These are phyloP conservation scores for Durotheca rogersii DNA, from an alignment of 495 filamentous ascomycete genomes.

Conservation along the genomic window DNA sequence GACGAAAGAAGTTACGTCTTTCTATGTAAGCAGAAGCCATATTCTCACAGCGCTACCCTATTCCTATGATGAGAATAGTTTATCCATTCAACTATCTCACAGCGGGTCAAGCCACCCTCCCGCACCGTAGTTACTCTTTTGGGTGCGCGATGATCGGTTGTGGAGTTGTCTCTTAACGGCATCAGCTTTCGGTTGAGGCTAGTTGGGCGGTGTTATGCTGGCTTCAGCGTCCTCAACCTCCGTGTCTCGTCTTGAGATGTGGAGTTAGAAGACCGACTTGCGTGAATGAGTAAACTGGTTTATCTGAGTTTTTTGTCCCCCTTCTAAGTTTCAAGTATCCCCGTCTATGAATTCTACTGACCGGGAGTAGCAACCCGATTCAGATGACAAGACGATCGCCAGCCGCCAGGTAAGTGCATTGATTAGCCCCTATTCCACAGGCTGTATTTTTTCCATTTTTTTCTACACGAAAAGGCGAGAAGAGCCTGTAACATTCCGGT, in stretches of 20 bases:
- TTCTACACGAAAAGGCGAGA: background rate
- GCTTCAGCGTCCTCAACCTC: constrained; percentile 44
- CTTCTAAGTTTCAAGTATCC: background rate
- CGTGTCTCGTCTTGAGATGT: constrained; percentile 47
- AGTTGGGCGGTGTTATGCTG: constrained; percentile 45
- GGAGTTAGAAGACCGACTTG: constrained; percentile 41
- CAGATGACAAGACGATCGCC: too few species aligned
- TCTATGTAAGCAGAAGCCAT: constrained; percentile 15
- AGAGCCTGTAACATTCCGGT: background rate
- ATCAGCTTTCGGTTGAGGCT: constrained; percentile 14
- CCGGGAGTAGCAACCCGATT: background rate
- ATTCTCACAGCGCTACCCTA: constrained; percentile 15
- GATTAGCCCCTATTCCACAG: too few species aligned
- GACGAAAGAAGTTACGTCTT: background rate
- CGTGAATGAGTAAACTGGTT: constrained; percentile 56
- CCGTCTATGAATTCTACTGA: constrained; percentile 7
- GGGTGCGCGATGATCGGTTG: constrained; percentile 76
- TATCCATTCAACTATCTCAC: constrained; percentile 98
- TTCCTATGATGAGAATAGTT: constrained; percentile 89
- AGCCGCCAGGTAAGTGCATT: background rate
- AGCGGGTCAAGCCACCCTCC: constrained; percentile 71
- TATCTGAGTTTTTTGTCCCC: constrained; percentile 35
- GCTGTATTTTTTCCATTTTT: too few species aligned
- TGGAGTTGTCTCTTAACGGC: constrained; percentile 62
- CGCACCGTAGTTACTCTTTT: constrained; percentile 65